Percentiles rank a stretch among this genome's conserved stretches.
These are phyloP conservation scores for Neurospora tetraspora DNA, from an alignment of 495 filamentous ascomycete genomes.

Conservation along the genomic window DNA sequence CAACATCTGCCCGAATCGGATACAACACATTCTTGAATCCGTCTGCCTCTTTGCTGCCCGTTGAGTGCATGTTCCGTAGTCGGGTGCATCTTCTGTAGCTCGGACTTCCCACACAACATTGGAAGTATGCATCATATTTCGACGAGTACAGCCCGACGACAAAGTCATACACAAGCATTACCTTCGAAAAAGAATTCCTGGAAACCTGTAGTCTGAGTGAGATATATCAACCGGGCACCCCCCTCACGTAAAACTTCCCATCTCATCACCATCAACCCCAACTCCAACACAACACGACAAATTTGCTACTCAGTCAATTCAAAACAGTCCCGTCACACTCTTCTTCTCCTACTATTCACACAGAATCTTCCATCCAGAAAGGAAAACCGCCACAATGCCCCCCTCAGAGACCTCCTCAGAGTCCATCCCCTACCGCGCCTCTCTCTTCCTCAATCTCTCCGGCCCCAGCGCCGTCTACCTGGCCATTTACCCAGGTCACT, in stretches of 20 bases:
- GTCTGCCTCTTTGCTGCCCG: neutral
- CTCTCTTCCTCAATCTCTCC: neutral
- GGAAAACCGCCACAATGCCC: neutral
- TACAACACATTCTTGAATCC: neutral
- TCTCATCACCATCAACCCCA: neutral
- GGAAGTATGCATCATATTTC: neutral
- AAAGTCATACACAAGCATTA: neutral
- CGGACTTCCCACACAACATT: neutral
- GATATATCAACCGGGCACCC: neutral
- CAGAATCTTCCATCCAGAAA: neutral
- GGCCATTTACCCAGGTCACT: neutral
- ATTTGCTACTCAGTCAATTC: neutral
- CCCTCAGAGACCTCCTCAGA: neutral
- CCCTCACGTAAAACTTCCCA: neutral
- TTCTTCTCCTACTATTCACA: neutral
- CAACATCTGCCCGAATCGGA: neutral
- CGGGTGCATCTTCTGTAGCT: neutral
- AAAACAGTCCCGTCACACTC: neutral
- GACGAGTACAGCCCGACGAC: neutral
- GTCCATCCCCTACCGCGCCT: neutral
- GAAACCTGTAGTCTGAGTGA: neutral
- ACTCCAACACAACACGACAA: neutral
- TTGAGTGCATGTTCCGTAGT: neutral
- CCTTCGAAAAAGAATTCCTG: neutral
- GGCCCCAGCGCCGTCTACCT: neutral